phyloP scores from a whole-genome alignment of 768 basidiomycete genomes.

The Suillus discolor region DNA sequence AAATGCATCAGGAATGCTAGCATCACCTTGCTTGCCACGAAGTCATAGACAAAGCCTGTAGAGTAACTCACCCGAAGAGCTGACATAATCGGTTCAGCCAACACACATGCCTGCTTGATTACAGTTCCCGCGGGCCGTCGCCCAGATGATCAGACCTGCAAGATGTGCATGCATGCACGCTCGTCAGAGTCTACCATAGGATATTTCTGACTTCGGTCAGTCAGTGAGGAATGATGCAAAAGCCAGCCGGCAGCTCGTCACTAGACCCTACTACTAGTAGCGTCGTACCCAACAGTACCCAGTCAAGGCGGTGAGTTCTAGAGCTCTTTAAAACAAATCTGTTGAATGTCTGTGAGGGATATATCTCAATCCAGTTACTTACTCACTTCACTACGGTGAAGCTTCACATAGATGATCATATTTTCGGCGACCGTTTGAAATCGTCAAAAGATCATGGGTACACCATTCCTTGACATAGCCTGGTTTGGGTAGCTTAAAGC shows the following conservation, averaged over 20 bases:
- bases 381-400: constrained; percentile 3
- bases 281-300: neutral
- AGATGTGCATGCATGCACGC: constrained; percentile 34
- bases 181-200: constrained; percentile 58
- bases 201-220: constrained; percentile 56
- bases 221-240: constrained; percentile 62
- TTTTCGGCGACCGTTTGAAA: constrained; percentile 78
- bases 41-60: neutral
- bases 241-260: constrained; percentile 41
- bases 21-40: neutral
- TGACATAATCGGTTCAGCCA: neutral
- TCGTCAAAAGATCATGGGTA: constrained; percentile 92
- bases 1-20: neutral
- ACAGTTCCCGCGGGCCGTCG: neutral
- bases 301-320: constrained; percentile 81
- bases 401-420: constrained; percentile 45
- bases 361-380: constrained; percentile 10
- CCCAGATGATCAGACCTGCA: neutral
- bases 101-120: neutral
- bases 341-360: constrained; percentile 61
- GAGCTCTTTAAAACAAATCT: constrained; percentile 77
- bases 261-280: constrained; percentile 36
- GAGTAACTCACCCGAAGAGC: neutral
- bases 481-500: constrained; percentile 45
- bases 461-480: constrained; percentile 74